Evolutionary conservation across 2,329 filamentous ascomycete genomes (phyloP), one percentile per base, ranked within the genome.

Genomic region (Cladophialophora psammophila): DNA sequence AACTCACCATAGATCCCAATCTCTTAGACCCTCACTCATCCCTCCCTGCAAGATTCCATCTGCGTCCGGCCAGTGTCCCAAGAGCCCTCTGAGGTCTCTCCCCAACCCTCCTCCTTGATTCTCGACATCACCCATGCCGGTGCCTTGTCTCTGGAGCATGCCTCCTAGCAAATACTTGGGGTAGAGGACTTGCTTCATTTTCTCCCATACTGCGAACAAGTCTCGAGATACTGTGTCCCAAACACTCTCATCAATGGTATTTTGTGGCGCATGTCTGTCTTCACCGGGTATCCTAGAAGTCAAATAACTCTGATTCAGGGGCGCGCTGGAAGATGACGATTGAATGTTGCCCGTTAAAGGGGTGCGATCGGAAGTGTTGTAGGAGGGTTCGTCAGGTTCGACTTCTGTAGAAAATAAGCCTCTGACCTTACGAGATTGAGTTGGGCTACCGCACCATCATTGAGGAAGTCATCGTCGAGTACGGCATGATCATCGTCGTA

Each of bases 161-260:
- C 88, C 88, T 48, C 88, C 88, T 31, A 99, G 90, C 57, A 99
- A 86, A 81, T 98, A 98, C 76, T 94, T 94, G 18, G 95, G 95
- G 80, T 93, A 99, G 68, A 99, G 87, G 45, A 99, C 95, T 83
- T 97, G 94, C 79, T 92, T 90, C 90, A 99, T 93, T 85, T 99
- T 99, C 81, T 92, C 91, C 94, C 95, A 98, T 40, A 98, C 93
- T 32, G 93, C 95, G 7, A 94, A 81, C 72, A 99, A 82, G 79
- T 99, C 95, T 72, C 95, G 90, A 60, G 91, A 92, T 68, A 99
- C 84, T n/a, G 95, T 99, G 52, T 94, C 92, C 95, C 95, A 99
- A 48, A 99, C 95, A 1, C 89, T 90, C 82, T 99, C 95, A 79
- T 99, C 95, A 78, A 99, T 96, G 54, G 95, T 99, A 81, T 96